Conservation (phyloP, 2,329 filamentous ascomycete species). For the Beauveria australis region DNA sequence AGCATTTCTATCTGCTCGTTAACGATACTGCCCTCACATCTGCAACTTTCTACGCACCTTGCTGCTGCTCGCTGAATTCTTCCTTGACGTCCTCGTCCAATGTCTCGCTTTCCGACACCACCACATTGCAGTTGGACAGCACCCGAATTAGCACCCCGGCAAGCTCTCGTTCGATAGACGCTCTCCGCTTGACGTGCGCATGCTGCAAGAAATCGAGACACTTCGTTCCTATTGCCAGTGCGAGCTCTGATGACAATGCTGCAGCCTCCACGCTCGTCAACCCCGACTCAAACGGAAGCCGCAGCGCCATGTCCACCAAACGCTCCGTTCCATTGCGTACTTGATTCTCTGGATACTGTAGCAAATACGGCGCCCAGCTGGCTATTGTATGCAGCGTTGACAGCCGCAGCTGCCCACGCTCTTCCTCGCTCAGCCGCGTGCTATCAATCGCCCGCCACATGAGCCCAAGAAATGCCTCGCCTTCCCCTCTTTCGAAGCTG, state of each 20-base stretch:
- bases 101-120: conserved; percentile 28
- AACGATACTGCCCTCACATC: not conserved
- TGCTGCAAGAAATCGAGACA: conserved; percentile 41
- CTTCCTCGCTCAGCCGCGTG: conserved; percentile 21
- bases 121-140: conserved; percentile 33
- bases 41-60: conserved; percentile 18
- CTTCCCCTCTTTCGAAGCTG: conserved; percentile 39
- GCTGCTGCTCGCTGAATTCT: conserved; percentile 20
- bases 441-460: conserved; percentile 22
- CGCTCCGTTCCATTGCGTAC: conserved; percentile 34
- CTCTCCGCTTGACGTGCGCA: conserved; percentile 33
- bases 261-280: conserved; percentile 7
- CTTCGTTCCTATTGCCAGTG: conserved; percentile 33
- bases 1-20: conserved; percentile 27
- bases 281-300: conserved; percentile 25
- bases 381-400: conserved; percentile 24
- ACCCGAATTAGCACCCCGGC: conserved; percentile 35
- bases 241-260: conserved; percentile 16
- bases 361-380: conserved; percentile 43
- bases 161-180: conserved; percentile 34
- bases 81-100: conserved; percentile 22
- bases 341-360: conserved; percentile 37
- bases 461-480: conserved; percentile 40
- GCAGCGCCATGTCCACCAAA: conserved; percentile 37
- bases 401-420: conserved; percentile 15